Base-by-base conservation (phyloP, 2,329 filamentous ascomycete species). In the Nemania serpens region DNA sequence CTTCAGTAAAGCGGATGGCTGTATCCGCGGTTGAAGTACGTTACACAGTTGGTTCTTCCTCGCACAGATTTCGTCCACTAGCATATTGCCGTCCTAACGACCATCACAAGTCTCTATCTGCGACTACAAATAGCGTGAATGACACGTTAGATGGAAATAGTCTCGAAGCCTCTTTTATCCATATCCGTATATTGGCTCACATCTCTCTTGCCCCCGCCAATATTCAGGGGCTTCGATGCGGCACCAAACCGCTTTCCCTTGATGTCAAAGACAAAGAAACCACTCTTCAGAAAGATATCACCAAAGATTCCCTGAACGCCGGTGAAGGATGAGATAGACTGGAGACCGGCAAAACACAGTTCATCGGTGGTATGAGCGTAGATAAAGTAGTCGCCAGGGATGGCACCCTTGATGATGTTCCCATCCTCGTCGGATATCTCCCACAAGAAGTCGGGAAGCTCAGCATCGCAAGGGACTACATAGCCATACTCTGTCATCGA, bases 211-310 rank as follows among this genome's bases (percentile, higher is more conserved):
- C 45, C 33, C 34, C 70, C 67, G 25, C 54, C 65, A 3, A 62
- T 72, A 50, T 79, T 76, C 11, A 82, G 65, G 50, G 61, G 62
- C 63, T 78, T 78, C 1, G 71, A 47, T 37, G 79, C 81, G 59
- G 79, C 77, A 17, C 81, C 81, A 29, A 85, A 71, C 48, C 75
- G 74, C 59, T 77, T 76, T 5, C 77, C 76, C 18, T 73, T 75
- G 5, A 80, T 74, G 71, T 92, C 88, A 73, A 91, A 92, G 49
- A 91, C 85, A 33, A 89, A 86, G 71, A 90, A 93, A 64, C 90
- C 80, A 57, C 84, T 84, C 84, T 95, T 95, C 67, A 95, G 82
- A 78, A 93, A 91, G 58, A 90, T 81, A 62, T 93, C 90, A 10
- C 91, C 91, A 58, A 93, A 84, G 70, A 96, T 91, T 58, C 82